Evolutionary conservation across 441 rosid species (phyloP), one percentile per base, ranked within the genome.

Genomic region (Iberis amara): DNA sequence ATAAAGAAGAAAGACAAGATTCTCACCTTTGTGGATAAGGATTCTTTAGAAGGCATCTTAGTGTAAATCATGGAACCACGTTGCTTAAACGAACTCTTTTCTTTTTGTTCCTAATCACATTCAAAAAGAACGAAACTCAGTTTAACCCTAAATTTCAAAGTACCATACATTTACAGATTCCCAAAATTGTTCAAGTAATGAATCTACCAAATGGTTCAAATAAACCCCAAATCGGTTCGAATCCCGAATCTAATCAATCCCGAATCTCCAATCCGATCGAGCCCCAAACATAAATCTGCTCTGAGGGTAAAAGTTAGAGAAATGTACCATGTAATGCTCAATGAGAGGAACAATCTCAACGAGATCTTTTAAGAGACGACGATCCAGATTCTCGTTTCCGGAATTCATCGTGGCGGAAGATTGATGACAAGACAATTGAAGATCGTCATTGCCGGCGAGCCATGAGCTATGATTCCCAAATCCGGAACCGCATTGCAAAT

Each of bases 291-390:
- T 18, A 18, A 18, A 18, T 18, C 21, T 18, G 21, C 2, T 18
- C 21, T 18, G 18, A 24, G 11, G 12, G 6, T 12, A 10, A 8
- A 48, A 39, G 32, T 23, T 55, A 7, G 7, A 12, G 8, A 35
- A 23, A 12, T 28, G 54, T 78, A 92, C 96, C 51, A 92, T 86
- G 67, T 75, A 89, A 41, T 84, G 79, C 73, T 92, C 85, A 55
- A 92, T 72, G 52, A 92, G 97, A 56, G 96, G 94, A 72, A 89
- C 79, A 54, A 92, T 82, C 64, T 82, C 88, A 53, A 84, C 96
- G 26, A 92, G 95, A 62, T 86, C 91, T 35, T 86, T 84, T 60
- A 73, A 82, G 49, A 89, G 94, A 66, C 62, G 80, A 41, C 79
- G 96, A 72, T 86, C 89, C 13, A 92, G 65, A 61, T 72, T 80